A percentile compares a stretch with the other conserved stretches of the same genome.
These are phyloP conservation scores for Globisporangium mamillatum DNA, from an alignment of 352 stramenopile genomes.

Conservation along the genomic window DNA sequence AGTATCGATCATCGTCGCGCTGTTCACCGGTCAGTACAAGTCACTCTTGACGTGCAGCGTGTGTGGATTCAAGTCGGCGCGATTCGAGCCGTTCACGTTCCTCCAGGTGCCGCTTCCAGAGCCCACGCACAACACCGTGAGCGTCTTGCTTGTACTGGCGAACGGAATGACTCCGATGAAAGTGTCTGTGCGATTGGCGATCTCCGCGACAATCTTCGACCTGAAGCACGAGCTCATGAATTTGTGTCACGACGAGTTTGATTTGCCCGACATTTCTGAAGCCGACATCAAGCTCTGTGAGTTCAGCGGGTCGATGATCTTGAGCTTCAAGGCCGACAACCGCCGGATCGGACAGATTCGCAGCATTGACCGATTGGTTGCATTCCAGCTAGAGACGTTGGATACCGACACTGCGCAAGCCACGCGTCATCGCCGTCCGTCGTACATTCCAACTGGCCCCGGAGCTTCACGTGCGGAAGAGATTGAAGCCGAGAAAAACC, in stretches of 20 bases:
- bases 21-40: conserved; percentile 99
- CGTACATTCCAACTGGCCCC: conserved; percentile 45
- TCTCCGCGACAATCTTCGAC: conserved; percentile 84
- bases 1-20: conserved; percentile 97
- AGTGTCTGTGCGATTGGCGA: conserved; percentile 74
- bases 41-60: conserved; percentile 94
- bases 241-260: conserved; percentile 74
- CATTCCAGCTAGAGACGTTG: conserved; percentile 80
- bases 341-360: conserved; percentile 82
- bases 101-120: conserved; percentile 86
- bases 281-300: conserved; percentile 86
- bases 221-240: conserved; percentile 85
- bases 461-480: conserved; percentile 34
- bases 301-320: conserved; percentile 83
- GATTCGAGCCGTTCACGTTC: conserved; percentile 94
- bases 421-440: conserved; percentile 73
- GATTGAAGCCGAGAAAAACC: conserved; percentile 26
- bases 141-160: conserved; percentile 71
- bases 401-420: conserved; percentile 64
- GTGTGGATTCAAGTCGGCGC: conserved; percentile 93
- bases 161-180: conserved; percentile 74
- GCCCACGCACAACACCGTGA: conserved; percentile 81
- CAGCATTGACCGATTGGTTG: conserved; percentile 83
- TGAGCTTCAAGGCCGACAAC: conserved; percentile 87
- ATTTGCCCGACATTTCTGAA: conserved; percentile 55